These are phyloP conservation scores for Colletotrichum musicola DNA, from an alignment of 2,329 filamentous ascomycete genomes.

Conservation along the genomic window DNA sequence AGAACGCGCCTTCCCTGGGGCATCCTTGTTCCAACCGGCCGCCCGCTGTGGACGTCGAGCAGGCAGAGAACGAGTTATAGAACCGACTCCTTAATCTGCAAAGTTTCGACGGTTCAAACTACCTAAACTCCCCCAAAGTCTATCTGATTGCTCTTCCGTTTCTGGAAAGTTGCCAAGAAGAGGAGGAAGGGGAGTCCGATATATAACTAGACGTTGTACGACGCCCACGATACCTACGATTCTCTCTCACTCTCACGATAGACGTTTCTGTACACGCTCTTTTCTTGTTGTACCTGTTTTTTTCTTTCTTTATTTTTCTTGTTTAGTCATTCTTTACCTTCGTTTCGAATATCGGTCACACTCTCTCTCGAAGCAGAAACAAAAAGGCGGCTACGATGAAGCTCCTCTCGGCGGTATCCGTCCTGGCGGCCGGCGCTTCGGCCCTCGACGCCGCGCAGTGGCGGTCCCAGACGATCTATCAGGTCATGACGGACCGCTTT, in stretches of 20 bases:
- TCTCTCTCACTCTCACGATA: constrained; percentile 14
- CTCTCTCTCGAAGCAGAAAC: constrained; percentile 8
- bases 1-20: neutral
- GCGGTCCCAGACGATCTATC: constrained; percentile 69
- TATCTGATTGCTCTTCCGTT: constrained; percentile 7
- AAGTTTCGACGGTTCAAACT: neutral
- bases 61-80: neutral
- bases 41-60: neutral
- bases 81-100: constrained; percentile 13
- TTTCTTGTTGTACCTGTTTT: constrained; percentile 21
- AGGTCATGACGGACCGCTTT: constrained; percentile 69
- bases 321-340: constrained; percentile 20
- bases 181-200: neutral
- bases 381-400: constrained; percentile 14
- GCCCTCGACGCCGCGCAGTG: constrained; percentile 52
- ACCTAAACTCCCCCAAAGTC: constrained; percentile 11
- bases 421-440: constrained; percentile 21
- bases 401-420: constrained; percentile 18
- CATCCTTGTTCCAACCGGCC: constrained; percentile 15
- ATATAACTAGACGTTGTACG: constrained; percentile 26
- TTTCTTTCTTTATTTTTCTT: constrained; percentile 9
- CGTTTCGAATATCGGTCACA: constrained; percentile 28
- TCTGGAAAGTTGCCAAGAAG: neutral
- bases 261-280: constrained; percentile 30
- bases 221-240: constrained; percentile 18